Evolutionary conservation across 2,329 filamentous ascomycete species (phyloP).

Genomic region (Aspergillus novofumigatus): DNA sequence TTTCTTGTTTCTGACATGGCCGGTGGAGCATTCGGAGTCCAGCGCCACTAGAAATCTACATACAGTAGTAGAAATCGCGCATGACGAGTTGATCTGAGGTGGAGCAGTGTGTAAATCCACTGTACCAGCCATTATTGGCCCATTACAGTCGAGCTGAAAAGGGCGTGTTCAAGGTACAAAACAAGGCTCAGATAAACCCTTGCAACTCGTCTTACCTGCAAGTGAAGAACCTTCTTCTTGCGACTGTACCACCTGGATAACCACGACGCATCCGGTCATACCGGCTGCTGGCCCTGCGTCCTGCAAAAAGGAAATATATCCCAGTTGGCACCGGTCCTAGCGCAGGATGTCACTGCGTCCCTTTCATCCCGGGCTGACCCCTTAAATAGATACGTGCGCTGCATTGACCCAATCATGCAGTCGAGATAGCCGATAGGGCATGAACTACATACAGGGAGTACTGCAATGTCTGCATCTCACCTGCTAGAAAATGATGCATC

Average conservation of each 20-base stretch:
- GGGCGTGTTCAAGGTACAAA: too few relatives aligned
- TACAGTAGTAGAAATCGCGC: neutral
- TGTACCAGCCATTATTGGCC: neutral
- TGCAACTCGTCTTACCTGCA: too few relatives aligned
- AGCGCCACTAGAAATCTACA: neutral
- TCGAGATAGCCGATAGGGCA: neutral
- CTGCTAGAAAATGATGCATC: neutral
- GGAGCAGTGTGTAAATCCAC: neutral
- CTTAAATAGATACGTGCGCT: too few relatives aligned
- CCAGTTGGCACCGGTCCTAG: neutral
- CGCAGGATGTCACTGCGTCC: neutral
- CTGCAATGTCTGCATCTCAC: neutral
- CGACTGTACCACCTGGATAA: neutral
- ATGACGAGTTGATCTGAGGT: neutral
- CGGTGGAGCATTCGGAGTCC: slow-evolving; percentile 10
- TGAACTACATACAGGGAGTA: neutral
- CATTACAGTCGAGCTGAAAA: neutral
- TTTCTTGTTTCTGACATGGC: slow-evolving; percentile 16
- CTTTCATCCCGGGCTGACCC: neutral
- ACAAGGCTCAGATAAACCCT: too few relatives aligned
- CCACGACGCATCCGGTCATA: neutral
- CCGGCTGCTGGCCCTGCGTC: neutral
- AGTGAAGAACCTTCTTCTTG: neutral
- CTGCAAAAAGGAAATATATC: neutral
- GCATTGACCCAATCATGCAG: too few relatives aligned